Evolutionary conservation across 2,329 filamentous ascomycete species (phyloP).

Genomic region (Colletotrichum liaoningense): DNA sequence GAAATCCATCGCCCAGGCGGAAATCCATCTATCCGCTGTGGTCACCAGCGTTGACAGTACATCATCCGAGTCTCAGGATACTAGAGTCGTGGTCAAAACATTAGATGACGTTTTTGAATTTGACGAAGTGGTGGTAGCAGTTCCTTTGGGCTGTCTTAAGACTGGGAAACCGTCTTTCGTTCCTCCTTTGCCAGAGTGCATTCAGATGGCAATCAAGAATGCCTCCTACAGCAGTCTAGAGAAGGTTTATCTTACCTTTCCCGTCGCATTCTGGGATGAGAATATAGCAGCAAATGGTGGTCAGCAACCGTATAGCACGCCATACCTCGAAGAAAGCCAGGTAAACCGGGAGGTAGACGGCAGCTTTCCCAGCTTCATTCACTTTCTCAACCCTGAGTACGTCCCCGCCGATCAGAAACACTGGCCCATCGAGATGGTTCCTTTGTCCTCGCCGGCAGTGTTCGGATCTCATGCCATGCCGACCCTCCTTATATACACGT

Average conservation of each 20-base stretch:
- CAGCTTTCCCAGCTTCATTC: conserved; percentile 58
- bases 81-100: too few species aligned
- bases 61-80: too few species aligned
- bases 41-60: too few species aligned
- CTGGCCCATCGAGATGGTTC: conserved; percentile 62
- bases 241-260: conserved; percentile 67
- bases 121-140: too few species aligned
- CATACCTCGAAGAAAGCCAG: not conserved
- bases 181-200: too few species aligned
- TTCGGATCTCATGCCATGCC: conserved; percentile 65
- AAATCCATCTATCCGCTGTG: too few species aligned
- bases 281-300: not conserved
- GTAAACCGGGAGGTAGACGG: not conserved
- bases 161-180: too few species aligned
- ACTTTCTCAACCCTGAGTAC: conserved; percentile 71
- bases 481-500: conserved; percentile 75
- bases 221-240: conserved; percentile 64
- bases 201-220: conserved; percentile 28
- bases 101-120: too few species aligned
- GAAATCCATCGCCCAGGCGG: too few species aligned
- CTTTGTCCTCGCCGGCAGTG: conserved; percentile 48
- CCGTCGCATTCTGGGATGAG: conserved; percentile 68
- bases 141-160: too few species aligned
- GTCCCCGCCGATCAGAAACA: conserved; percentile 56
- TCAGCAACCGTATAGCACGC: not conserved